These are phyloP conservation scores for Westerdykella sp. DNA, from an alignment of 2,329 filamentous ascomycete species.

Conservation along the genomic window DNA sequence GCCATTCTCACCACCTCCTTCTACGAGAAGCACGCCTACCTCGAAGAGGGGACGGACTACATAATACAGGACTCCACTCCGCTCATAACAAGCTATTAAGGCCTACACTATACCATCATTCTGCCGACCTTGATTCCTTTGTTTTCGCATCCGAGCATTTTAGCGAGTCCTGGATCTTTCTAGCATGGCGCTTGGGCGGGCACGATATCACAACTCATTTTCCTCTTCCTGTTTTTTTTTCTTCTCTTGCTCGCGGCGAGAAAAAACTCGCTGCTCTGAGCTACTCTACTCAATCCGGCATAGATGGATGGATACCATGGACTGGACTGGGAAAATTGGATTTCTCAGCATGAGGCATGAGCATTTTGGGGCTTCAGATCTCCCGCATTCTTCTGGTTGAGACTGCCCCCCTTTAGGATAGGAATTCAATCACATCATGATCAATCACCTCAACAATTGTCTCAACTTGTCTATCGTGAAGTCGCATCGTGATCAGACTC, in stretches of 20 bases:
- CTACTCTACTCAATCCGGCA: not conserved
- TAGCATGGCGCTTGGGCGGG: slow-evolving; percentile 23
- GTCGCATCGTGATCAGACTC: too few relatives aligned
- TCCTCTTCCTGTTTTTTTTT: slow-evolving; percentile 3
- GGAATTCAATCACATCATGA: too few relatives aligned
- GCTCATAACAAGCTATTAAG: slow-evolving; percentile 38
- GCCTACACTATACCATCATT: slow-evolving; percentile 9
- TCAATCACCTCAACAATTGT: too few relatives aligned
- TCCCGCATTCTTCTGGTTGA: not conserved
- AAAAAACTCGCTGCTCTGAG: not conserved
- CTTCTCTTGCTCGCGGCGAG: slow-evolving; percentile 5
- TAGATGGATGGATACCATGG: not conserved
- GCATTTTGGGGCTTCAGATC: not conserved
- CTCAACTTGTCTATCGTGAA: too few relatives aligned
- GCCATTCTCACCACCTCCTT: slow-evolving; percentile 43
- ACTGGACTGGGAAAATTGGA: not conserved
- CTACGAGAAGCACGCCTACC: slow-evolving; percentile 36
- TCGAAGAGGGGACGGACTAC: slow-evolving; percentile 30
- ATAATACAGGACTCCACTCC: slow-evolving; percentile 38
- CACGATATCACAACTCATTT: slow-evolving; percentile 19
- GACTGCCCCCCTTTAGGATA: not conserved
- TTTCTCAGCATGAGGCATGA: not conserved
- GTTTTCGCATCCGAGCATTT: slow-evolving; percentile 18
- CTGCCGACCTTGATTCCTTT: slow-evolving; percentile 21
- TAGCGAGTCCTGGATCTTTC: slow-evolving; percentile 28